phyloP scores from a whole-genome alignment of 495 filamentous ascomycete genomes.

The Neurospora sp. region DNA sequence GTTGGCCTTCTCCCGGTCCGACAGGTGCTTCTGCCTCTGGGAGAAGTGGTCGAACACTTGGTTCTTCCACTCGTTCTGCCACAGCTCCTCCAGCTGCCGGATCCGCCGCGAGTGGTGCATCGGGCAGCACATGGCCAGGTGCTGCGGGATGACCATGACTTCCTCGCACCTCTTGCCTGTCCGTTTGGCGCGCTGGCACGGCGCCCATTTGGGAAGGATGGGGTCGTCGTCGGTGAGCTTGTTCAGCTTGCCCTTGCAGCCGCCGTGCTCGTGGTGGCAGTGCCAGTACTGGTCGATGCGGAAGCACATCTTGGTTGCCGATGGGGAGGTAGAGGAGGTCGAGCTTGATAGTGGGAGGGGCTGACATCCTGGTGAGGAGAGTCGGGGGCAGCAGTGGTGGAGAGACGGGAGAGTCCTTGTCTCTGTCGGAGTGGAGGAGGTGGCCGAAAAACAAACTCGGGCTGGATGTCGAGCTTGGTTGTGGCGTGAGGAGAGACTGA shows the following conservation, averaged over 20 bases:
- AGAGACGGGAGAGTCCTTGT: not conserved
- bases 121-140: not conserved
- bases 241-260: not conserved
- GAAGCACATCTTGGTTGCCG: not conserved
- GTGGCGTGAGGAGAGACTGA: not conserved
- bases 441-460: not conserved
- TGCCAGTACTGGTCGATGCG: not conserved
- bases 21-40: not conserved
- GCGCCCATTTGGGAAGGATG: not conserved
- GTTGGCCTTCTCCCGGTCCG: not conserved
- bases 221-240: not conserved
- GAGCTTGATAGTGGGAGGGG: not conserved
- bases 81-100: not conserved
- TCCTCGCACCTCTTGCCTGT: not conserved
- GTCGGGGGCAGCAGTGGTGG: not conserved
- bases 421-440: not conserved
- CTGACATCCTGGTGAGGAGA: not conserved
- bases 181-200: not conserved
- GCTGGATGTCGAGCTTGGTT: not conserved
- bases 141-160: not conserved
- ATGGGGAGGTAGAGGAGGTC: not conserved
- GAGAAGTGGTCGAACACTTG: not conserved
- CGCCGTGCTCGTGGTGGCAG: not conserved
- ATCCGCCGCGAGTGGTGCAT: not conserved
- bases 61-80: not conserved